These are phyloP conservation scores for Fusarium robinianum DNA, from an alignment of 2,329 filamentous ascomycete genomes.

Conservation along the genomic window DNA sequence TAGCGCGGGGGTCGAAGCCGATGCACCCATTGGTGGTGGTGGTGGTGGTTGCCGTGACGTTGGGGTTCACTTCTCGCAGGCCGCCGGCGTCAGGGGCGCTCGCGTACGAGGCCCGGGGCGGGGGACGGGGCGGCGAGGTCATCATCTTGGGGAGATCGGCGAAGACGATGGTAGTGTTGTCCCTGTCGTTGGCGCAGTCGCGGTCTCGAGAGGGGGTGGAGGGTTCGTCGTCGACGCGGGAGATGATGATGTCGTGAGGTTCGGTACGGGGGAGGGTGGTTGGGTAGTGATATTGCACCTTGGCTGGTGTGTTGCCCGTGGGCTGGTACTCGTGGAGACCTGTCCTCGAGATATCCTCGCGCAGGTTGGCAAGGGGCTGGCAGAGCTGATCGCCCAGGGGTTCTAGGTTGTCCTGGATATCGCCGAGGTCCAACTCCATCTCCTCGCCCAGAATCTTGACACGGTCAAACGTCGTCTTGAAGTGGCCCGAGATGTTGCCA, in stretches of 20 bases:
- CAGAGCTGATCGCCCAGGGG: conserved; percentile 65
- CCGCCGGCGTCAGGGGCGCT: conserved; percentile 40
- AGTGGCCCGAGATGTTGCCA: conserved; percentile 69
- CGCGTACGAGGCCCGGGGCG: conserved; percentile 36
- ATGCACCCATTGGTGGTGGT: conserved; percentile 44
- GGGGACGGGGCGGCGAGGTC: conserved; percentile 41
- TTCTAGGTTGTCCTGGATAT: conserved; percentile 63
- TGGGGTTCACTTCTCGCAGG: conserved; percentile 58
- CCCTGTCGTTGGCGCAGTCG: conserved; percentile 42
- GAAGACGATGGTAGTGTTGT: conserved; percentile 48
- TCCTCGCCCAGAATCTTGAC: conserved; percentile 71
- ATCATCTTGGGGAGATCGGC: conserved; percentile 32
- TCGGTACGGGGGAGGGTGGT: conserved; percentile 76
- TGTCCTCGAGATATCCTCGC: conserved; percentile 67
- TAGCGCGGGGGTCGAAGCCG: conserved; percentile 50
- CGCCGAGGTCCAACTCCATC: conserved; percentile 63
- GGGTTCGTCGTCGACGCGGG: conserved; percentile 45
- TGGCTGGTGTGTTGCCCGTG: conserved; percentile 86
- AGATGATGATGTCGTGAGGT: conserved; percentile 51
- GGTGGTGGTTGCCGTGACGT: conserved; percentile 50
- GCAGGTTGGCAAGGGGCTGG: conserved; percentile 71
- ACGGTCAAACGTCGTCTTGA: conserved; percentile 69
- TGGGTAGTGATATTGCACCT: conserved; percentile 79
- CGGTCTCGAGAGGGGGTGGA: conserved; percentile 28
- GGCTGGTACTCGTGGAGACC: conserved; percentile 77